A percentile compares a stretch with the other conserved stretches of the same genome.
These are phyloP conservation scores for Aureobasidium sp. DNA, from an alignment of 2,329 filamentous ascomycete genomes.

Conservation along the genomic window DNA sequence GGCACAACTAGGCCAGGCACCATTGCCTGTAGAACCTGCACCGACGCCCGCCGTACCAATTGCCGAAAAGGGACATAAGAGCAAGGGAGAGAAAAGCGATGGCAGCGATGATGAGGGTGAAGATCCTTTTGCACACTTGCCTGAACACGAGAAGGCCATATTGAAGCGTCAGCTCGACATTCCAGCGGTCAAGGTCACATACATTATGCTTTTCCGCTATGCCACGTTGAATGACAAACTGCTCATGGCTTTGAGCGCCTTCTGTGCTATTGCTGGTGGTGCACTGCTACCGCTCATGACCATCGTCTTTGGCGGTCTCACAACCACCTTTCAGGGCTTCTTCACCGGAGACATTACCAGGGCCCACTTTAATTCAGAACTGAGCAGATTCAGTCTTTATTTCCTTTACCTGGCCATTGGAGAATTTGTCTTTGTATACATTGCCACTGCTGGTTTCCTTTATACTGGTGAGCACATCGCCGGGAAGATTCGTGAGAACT, in stretches of 20 bases:
- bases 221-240: conserved; percentile 35
- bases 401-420: conserved; percentile 79
- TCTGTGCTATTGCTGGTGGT: conserved; percentile 31
- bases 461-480: conserved; percentile 49
- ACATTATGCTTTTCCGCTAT: conserved; percentile 38
- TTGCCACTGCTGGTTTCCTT: conserved; percentile 82
- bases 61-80: conserved; percentile 21
- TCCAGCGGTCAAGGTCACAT: conserved; percentile 37
- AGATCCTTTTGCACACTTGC: conserved; percentile 32
- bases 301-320: conserved; percentile 67
- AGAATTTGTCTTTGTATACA: conserved; percentile 70
- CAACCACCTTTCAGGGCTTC: conserved; percentile 63
- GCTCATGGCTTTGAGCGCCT: conserved; percentile 35
- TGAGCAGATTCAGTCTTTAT: conserved; percentile 65
- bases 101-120: conserved; percentile 19
- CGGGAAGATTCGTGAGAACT: conserved; percentile 59
- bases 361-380: conserved; percentile 51
- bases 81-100: conserved; percentile 18
- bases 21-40: conserved; percentile 24
- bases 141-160: conserved; percentile 32
- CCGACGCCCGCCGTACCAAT: conserved; percentile 25
- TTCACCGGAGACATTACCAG: conserved; percentile 45
- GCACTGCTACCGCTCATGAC: conserved; percentile 34
- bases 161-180: conserved; percentile 35
- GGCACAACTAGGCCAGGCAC: conserved; percentile 25